Evolutionary conservation across 2,329 filamentous ascomycete genomes (phyloP).

Genomic region (Didymella keratinophila): DNA sequence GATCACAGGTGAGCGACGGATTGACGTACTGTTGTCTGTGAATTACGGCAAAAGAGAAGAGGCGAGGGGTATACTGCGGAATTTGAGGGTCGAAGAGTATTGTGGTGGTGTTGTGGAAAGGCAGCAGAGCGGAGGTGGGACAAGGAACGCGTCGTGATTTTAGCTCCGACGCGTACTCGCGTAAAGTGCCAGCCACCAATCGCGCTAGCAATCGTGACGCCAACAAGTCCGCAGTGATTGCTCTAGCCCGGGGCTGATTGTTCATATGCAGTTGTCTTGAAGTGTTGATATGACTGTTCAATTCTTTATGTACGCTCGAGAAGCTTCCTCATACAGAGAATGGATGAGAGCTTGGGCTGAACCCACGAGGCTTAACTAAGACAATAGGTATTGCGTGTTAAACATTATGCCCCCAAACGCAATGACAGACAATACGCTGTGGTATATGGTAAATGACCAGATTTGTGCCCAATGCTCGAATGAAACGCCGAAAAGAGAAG

Average conservation of each 20-base stretch:
- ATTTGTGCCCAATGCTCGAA: constrained; percentile 3
- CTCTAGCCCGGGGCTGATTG: not conserved
- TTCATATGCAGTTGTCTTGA: not conserved
- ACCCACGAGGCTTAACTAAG: constrained; percentile 9
- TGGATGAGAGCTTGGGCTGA: constrained; percentile 13
- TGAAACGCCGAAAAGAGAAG: constrained; percentile 6
- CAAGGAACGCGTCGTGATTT: constrained; percentile 16
- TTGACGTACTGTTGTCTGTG: constrained; percentile 13
- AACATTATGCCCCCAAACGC: constrained; percentile 12
- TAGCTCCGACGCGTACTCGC: constrained; percentile 8
- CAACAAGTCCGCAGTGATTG: not conserved
- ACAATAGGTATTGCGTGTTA: constrained; percentile 5
- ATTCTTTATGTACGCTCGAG: constrained; percentile 1
- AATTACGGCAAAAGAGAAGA: not conserved
- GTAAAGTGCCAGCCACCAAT: constrained; percentile 19
- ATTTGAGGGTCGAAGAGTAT: not conserved
- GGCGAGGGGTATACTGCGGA: not conserved
- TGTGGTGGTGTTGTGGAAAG: constrained; percentile 12
- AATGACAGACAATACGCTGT: constrained; percentile 6
- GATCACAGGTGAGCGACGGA: too few relatives aligned
- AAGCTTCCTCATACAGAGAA: constrained; percentile 16
- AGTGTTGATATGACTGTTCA: not conserved
- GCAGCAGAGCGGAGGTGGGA: constrained; percentile 14
- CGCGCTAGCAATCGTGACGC: not conserved
- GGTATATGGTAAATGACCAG: constrained; percentile 13